Evolutionary conservation across 257 asterid species (phyloP), one percentile per base, ranked within the genome.

Genomic region (Oldenlandia corymbosa): DNA sequence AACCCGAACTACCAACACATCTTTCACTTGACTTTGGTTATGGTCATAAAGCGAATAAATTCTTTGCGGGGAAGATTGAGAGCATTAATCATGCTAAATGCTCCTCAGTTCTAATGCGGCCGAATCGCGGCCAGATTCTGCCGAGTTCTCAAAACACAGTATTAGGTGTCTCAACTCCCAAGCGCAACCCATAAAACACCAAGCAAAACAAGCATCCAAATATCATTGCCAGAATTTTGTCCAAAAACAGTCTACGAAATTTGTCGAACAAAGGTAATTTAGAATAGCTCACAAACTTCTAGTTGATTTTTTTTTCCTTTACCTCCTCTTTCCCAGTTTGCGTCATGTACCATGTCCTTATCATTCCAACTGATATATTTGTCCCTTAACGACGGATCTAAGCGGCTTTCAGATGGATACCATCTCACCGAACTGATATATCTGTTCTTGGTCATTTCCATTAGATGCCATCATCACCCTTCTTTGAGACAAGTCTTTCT

Each of bases 401-500:
- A 71, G 2, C 91, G 97, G 78, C 95, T 87, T 60, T 81, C 88
- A 8, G 84, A 83, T 11, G 98, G 83, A 78, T 88, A 85, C 91
- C 94, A 88, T 63, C 83, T 76, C 60, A 83, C 59, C 39, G 76
- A 26, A 68, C 30, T 77, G 66, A 60, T 59, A 85, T 71, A 82
- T 90, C 65, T 78, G 96, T 71, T 94, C 95, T 72, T 77, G 88
- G 74, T 70, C 76, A 67, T 68, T 75, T 58, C 89, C 96, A 53
- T 73, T 80, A 65, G 96, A 83, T 57, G 93, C 78, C 90, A 90
- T 83, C 88, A 86, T 80, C 49, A 95, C 95, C 95, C 94, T 88
- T 72, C 99, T 84, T 75, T 94, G 97, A 52, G 96, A 94, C 14
- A 94, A 88, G 31, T 95, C 91, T 73, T 90, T 93, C 85, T 90